Evolutionary conservation across 129 eudicot species (phyloP), one percentile per base, ranked within the genome.

Genomic region (Ambrosia artemisiifolia): DNA sequence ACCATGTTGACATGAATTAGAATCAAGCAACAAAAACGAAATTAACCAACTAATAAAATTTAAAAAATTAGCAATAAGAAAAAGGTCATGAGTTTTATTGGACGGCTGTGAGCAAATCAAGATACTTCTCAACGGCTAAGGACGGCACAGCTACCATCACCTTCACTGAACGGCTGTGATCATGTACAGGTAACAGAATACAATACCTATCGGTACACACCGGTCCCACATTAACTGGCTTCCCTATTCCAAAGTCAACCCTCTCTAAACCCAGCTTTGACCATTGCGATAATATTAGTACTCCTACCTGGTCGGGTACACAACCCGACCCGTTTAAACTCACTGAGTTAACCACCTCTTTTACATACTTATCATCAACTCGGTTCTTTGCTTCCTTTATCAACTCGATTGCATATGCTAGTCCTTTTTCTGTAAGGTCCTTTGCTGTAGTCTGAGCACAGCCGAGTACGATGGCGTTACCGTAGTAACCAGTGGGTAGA

Each of bases 221-320:
- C n/a, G 97, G 88, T 5, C 86, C 96, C 78, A 91, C 89, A 32
- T 88, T 76, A 44, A 65, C 86, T 1, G 97, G 85, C 75, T 81
- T 83, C 10, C 97, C 97, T 19, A 84, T 49, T 3, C 97, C 96
- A 61, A 91, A 88, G 85, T 91, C 97, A 77, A 91, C 81, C 47
- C 79, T 86, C 6, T 91, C 91, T 6, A 91, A 72, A 28, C 97
- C 97, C 63, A 91, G 44, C 69, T 77, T 82, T 84, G 97, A 88
- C 97, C 97, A 91, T n/a, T 88, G 86, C 9, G 97, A 80, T 85
- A 88, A 28, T 2, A 88, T 83, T 42, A 88, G 80, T 38, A 88
- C 96, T 0, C 97, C 97, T 16, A 88, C 96, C 50, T 78, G 78
- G 93, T 91, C 93, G 4, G 86, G 87, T 0, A 78, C 82, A 30